Base-by-base conservation (phyloP, 2,329 filamentous ascomycete genomes). In the Microcyclosporella mali region DNA sequence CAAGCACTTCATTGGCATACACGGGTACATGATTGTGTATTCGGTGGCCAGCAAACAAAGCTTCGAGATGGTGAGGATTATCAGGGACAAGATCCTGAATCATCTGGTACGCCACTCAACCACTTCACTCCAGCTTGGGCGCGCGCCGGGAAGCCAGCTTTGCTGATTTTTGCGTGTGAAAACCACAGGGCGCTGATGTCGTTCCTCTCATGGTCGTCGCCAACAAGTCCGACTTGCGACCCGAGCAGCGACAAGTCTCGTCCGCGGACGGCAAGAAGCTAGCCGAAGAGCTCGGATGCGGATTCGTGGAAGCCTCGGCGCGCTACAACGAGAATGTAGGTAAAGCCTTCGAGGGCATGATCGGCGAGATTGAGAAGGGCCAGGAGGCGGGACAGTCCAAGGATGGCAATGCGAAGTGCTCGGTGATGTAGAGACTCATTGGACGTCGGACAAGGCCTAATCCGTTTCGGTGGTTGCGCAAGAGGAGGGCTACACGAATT, bases 1-100 rank as follows among this genome's bases (percentile, higher is more conserved):
- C 50, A 97, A 97, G 72, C 90, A 97, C 66, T 97, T 97, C 61
- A 97, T 98, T 65, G 92, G 92, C 51, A 97, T 97, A 55, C 92
- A 98, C 71, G 92, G 92, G 44, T 98, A 97, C 68, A 88, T 98
- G 78, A 84, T 98, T 47, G 90, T 95, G 37, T 98, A 98, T 70
- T 95, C 89, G n/a, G 89, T 98, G 37, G 85, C 86, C 16, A 95
- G 87, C 36, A 82, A 87, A 60, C 85, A 92, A 57, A 94, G 88
- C 8, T 97, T 95, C 62, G 92, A 98, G 65, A 98, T 97, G 90
- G 84, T 95, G 38, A 81, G 86, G 60, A 88, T 95, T 47, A 95
- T 98, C 55, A 78, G 89, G 18, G 90, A 97, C 66, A 98, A 97
- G 76, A 95, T 98, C 50, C 73, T 98, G 45, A 95, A 95, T 65